A percentile compares a stretch with the other conserved stretches of the same genome.
These are phyloP conservation scores for Oleoguttula mirabilis DNA, from an alignment of 495 filamentous ascomycete genomes.

Conservation along the genomic window DNA sequence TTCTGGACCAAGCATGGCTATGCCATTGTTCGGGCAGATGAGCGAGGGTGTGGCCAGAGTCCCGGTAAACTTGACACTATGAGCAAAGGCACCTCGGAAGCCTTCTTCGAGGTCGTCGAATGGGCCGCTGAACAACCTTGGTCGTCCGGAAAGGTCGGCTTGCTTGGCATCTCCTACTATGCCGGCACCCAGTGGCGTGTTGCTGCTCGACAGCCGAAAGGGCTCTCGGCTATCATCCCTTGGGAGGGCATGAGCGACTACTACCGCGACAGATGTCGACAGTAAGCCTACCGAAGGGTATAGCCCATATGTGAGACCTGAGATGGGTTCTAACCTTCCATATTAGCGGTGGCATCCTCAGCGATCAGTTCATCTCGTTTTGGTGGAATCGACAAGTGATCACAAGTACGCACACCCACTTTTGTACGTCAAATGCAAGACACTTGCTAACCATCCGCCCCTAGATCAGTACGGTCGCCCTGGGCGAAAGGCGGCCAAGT, in stretches of 20 bases:
- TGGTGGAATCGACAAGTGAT: slow-evolving; percentile 56
- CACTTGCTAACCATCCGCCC: too few relatives aligned
- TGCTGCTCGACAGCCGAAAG: slow-evolving; percentile 47
- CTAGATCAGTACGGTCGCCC: slow-evolving; percentile 53
- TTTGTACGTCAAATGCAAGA: too few relatives aligned
- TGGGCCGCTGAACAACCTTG: slow-evolving; percentile 51
- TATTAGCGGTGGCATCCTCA: slow-evolving; percentile 55
- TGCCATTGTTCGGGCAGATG: slow-evolving; percentile 48
- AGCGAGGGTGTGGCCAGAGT: slow-evolving; percentile 47
- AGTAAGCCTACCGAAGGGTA: too few relatives aligned
- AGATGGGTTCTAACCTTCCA: too few relatives aligned
- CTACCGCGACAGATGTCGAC: slow-evolving; percentile 50
- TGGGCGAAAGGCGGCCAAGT: slow-evolving; percentile 31
- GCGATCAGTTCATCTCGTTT: slow-evolving; percentile 48
- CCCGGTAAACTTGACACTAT: slow-evolving; percentile 49
- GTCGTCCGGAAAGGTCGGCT: slow-evolving; percentile 49
- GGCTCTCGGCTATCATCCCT: slow-evolving; percentile 46
- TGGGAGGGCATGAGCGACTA: slow-evolving; percentile 64
- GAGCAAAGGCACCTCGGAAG: slow-evolving; percentile 44
- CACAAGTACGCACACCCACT: too few relatives aligned
- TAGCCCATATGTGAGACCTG: too few relatives aligned
- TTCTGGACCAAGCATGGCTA: slow-evolving; percentile 54
- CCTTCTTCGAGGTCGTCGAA: slow-evolving; percentile 51
- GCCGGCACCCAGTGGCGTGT: slow-evolving; percentile 54
- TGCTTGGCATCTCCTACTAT: slow-evolving; percentile 52